phyloP scores from a whole-genome alignment of 805 yeast genomes.

The Kregervanrija pseudodelftensis region DNA sequence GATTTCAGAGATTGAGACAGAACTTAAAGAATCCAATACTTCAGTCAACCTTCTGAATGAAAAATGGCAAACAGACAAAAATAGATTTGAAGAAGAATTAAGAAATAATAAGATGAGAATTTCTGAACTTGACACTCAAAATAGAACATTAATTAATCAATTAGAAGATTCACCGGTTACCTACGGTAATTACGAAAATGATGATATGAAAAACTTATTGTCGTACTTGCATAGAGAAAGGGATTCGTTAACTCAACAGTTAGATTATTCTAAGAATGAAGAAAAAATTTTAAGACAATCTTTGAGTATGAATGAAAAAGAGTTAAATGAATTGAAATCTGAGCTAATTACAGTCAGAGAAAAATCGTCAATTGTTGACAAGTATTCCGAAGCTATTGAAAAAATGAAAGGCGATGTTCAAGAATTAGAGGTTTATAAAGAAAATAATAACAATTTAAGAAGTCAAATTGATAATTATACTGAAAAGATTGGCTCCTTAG shows the following conservation, averaged over 20 bases:
- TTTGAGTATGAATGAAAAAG: constrained; percentile 38
- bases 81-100: constrained; percentile 39
- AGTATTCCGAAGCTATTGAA: constrained; percentile 15
- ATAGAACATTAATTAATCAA: constrained; percentile 60
- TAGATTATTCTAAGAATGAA: constrained; percentile 47
- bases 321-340: constrained; percentile 43
- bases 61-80: constrained; percentile 40
- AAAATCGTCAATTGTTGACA: constrained; percentile 15
- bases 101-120: constrained; percentile 36
- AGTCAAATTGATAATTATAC: constrained; percentile 13
- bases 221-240: constrained; percentile 65
- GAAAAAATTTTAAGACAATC: constrained; percentile 44
- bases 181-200: constrained; percentile 12
- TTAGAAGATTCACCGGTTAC: constrained; percentile 33
- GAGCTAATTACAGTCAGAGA: constrained; percentile 34
- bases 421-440: constrained; percentile 25
- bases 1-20: constrained; percentile 32
- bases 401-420: constrained; percentile 22
- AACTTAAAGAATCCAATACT: constrained; percentile 28
- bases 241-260: constrained; percentile 58
- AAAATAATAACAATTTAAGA: constrained; percentile 22
- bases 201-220: constrained; percentile 46
- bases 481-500: constrained; percentile 11
- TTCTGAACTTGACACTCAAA: constrained; percentile 59
- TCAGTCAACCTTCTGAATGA: constrained; percentile 31